These are phyloP conservation scores for Breynia disticha DNA, from an alignment of 441 rosid genomes.

Conservation along the genomic window DNA sequence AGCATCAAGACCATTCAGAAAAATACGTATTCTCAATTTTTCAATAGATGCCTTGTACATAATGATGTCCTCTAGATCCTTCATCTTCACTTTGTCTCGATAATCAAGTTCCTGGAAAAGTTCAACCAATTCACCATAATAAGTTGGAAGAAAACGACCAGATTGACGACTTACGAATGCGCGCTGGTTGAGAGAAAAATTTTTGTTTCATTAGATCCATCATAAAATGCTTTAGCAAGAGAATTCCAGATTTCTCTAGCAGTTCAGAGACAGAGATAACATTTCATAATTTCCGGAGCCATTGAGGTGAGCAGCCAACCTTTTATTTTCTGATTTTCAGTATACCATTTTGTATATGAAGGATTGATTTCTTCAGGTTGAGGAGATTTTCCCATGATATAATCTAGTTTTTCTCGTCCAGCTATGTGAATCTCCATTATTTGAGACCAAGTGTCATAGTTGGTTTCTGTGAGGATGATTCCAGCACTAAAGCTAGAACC, in stretches of 20 bases:
- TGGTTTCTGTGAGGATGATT: slow-evolving; percentile 3
- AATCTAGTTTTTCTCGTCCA: not conserved
- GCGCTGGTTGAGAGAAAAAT: not conserved
- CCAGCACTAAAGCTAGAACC: not conserved
- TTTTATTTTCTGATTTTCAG: slow-evolving; percentile 9
- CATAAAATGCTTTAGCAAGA: slow-evolving; percentile 4
- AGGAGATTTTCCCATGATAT: not conserved
- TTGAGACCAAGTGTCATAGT: slow-evolving; percentile 11
- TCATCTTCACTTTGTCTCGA: no score
- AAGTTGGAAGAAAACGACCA: no score
- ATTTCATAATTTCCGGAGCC: no score
- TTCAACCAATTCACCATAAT: no score
- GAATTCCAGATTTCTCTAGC: slow-evolving; percentile 6
- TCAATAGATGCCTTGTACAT: no score
- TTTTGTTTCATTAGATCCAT: slow-evolving; percentile 5
- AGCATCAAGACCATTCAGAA: no score
- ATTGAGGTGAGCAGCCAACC: slow-evolving; percentile 4
- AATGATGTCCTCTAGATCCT: no score
- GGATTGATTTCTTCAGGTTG: not conserved
- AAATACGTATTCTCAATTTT: no score
- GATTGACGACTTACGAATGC: not conserved
- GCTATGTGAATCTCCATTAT: slow-evolving; percentile 11
- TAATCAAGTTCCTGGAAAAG: no score
- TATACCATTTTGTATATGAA: not conserved
- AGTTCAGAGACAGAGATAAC: no score